phyloP scores from a whole-genome alignment of 768 basidiomycete genomes.

The Agaricus subrufescens region DNA sequence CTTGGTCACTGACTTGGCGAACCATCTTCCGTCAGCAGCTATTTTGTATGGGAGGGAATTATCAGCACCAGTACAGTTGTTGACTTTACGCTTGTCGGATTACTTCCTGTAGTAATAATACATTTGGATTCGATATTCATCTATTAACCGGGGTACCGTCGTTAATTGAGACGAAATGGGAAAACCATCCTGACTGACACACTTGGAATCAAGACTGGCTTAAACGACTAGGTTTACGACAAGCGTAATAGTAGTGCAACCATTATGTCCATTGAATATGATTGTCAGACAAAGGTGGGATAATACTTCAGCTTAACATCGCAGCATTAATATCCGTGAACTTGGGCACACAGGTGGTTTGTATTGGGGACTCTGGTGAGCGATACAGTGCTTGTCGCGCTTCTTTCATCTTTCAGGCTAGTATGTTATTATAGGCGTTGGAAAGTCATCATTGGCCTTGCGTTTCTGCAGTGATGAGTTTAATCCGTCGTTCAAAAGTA shows the following conservation, averaged over 20 bases:
- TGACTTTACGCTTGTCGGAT: not conserved
- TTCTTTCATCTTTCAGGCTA: not conserved
- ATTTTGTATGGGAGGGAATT: not conserved
- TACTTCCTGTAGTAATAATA: constrained; percentile 4
- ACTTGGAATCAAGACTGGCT: too few species aligned
- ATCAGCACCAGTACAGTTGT: not conserved
- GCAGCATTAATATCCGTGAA: not conserved
- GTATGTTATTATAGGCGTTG: not conserved
- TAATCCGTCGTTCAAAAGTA: constrained; percentile 6
- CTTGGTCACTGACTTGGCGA: not conserved
- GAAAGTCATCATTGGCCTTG: constrained; percentile 3
- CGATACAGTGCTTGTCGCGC: not conserved
- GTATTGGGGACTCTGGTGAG: constrained; percentile 2
- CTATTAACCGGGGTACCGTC: not conserved
- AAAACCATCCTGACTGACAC: too few species aligned
- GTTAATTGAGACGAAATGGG: too few species aligned
- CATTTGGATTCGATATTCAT: not conserved
- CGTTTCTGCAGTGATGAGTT: constrained; percentile 7
- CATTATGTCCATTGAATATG: constrained; percentile 1
- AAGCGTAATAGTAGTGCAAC: not conserved
- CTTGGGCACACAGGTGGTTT: not conserved
- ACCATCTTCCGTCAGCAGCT: not conserved
- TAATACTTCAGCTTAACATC: not conserved
- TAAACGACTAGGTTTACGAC: too few species aligned
- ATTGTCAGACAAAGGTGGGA: constrained; percentile 5